Base-by-base conservation (phyloP, 2,329 filamentous ascomycete genomes). In the Fusarium papillatum region DNA sequence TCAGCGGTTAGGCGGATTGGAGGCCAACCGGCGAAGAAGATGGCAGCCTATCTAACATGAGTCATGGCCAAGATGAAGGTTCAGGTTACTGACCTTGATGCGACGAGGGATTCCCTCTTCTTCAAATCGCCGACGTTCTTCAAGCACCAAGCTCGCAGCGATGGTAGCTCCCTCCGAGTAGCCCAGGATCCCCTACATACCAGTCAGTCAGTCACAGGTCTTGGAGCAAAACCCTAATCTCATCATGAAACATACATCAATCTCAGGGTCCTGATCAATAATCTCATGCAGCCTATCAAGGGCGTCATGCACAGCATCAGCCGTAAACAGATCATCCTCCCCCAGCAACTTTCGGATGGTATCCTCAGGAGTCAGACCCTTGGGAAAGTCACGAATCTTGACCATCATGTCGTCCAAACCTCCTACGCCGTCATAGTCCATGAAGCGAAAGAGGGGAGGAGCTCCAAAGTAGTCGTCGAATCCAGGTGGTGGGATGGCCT, bases 111-210 rank as follows among this genome's bases (percentile, higher is more conserved):
- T 76, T 14, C 81, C 82, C 17, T 81, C 66, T 50, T 82, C 74
- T 53, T 81, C 78, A 14, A 70, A 78, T 14, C 85, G 82, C 6
- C 84, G 82, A 66, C 86, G 82, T 76, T 91, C 89, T 63, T 90
- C 87, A 5, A 91, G 81, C 11, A 91, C 82, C 11, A 90, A 78
- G 1, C 87, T 90, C 0, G 87, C 87, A 0, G 90, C 90, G 17
- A 90, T 85, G 0, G 88, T 88, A 2, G 90, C 90, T 5, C 90
- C 90, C 78, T 92, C 90, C 0, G 90, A 91, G 76, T 92, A 92
- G 1, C 90, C 90, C 22, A 92, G 85, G 57, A 92, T 87, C 4
- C 88, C 90, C 72, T 74, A 4, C 6, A 22, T 8, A 6, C 10
- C 34, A 26, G 4, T 38, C 29, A 4, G 7, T 60, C 43, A 41